Base-by-base conservation (phyloP, 2,329 filamentous ascomycete species). In the Neospermospora avenae region DNA sequence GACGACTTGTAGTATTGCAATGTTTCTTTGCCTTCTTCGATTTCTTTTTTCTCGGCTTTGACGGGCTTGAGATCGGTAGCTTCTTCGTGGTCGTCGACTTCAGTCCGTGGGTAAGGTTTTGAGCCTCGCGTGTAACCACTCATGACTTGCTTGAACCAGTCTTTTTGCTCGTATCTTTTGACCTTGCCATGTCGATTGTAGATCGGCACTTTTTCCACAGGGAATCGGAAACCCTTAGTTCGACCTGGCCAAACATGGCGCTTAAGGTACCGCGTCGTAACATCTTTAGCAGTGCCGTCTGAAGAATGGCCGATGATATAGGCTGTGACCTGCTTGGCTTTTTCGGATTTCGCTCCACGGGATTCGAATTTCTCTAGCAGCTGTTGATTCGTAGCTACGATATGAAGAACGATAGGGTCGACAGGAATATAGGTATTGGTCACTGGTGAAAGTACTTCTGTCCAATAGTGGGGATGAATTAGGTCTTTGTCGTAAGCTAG, bases 251-350 rank as follows among this genome's bases (percentile, higher is more conserved):
- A 86, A 56, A 88, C 82, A 59, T 89, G 89, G 22, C 88, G 85
- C 69, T 88, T 93, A 7, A 99, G 77, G 73, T 99, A 99, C 28
- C 95, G 84, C 11, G 95, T 87, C 0, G 95, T 99, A 16, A 99
- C 89, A 72, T 99, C 95, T 72, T 98, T 98, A 13, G 91, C 93
- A 0, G 91, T 93, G 2, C 90, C 91, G 71, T 98, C 93, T 3
- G 84, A 76, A 0, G 90, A 91, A 74, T 90, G 91, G 0, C 89
- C 93, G 20, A 98, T 80, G 2, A 96, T 83, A 70, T 99, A 99
- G 48, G 90, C 90, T 70, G 96, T 91, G 13, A 96, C 85, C 73
- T 98, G 93, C 67, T 91, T 93, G 0, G 89, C 85, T 69, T 89
- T 91, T 35, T 96, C 91, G 0, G 93, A 91, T 71, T 89, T 91